Evolutionary conservation across 2,329 filamentous ascomycete genomes (phyloP), one percentile per base, ranked within the genome.

Genomic region (Cladosporium sp.): DNA sequence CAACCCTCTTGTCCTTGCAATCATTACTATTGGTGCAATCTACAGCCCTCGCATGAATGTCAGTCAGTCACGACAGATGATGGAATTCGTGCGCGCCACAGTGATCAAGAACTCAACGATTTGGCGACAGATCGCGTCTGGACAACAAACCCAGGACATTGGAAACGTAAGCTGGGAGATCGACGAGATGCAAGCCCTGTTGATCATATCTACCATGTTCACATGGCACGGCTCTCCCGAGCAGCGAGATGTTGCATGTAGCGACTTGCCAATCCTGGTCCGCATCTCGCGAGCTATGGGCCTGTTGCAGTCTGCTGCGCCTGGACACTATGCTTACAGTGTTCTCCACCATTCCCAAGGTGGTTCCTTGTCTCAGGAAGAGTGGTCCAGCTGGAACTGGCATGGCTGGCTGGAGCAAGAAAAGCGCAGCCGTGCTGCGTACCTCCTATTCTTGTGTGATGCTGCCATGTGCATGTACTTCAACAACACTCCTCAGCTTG

Each of bases 21-120:
- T 92, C 79, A 85, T 88, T 67, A 89, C 86, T 70, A 80, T 89
- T 66, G 88, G 88, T 38, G 88, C 88, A 40, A 88, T 89, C 59
- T 92, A 91, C 73, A 89, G 88, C 54, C 81, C 88, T 56, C 80
- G 80, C 61, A 75, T 88, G 61, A 76, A 78, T 28, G 73, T 85
- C 45, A 75, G 79, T 61, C 80, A 88, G 64, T 85, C 88, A 63
- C 84, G 88, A 62, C 83, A 85, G 69, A 79, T 90, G 72, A 88
- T 88, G 80, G 83, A 88, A 60, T 78, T 84, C 54, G 77, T 87
- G 36, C 83, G 83, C 63, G 70, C 78, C 20, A 82, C 83, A 9
- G 78, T 89, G 42, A 77, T 86, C 65, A 79, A 80, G 50, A 83
- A 84, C 51, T 81, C 78, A 25, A 74, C 72, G 42, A 69, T 83